Evolutionary conservation across 495 filamentous ascomycete genomes (phyloP).

Genomic region (Pyronema domesticum): DNA sequence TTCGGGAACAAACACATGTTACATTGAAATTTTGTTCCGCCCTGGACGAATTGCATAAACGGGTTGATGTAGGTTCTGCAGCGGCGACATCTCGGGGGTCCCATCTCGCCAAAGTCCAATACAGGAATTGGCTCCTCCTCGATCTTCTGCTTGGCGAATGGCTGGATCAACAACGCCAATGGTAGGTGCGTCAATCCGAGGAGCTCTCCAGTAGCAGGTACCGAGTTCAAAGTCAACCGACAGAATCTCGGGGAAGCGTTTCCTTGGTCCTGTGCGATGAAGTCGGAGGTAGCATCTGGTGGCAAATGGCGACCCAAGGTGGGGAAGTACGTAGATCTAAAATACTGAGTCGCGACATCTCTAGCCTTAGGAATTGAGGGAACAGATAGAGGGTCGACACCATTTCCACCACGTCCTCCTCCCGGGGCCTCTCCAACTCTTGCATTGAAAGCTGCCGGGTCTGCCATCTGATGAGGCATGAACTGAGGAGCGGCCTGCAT

Average conservation of each 20-base stretch:
- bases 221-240: conserved; percentile 76
- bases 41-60: conserved; percentile 91
- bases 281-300: conserved; percentile 76
- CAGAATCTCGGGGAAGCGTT: conserved; percentile 93
- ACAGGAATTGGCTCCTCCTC: conserved; percentile 82
- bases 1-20: conserved; percentile 98
- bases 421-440: conserved; percentile 29
- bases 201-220: conserved; percentile 68
- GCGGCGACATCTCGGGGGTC: conserved; percentile 80
- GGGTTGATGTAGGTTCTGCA: conserved; percentile 97
- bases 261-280: conserved; percentile 83
- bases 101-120: conserved; percentile 81
- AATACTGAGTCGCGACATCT: conserved; percentile 65
- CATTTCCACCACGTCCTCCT: conserved; percentile 40
- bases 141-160: conserved; percentile 62
- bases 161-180: conserved; percentile 75
- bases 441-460: conserved; percentile 40
- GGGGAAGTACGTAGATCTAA: conserved; percentile 70
- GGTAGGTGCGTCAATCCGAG: conserved; percentile 63
- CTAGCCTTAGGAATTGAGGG: conserved; percentile 78
- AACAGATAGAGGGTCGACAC: conserved; percentile 81
- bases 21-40: conserved; percentile 91
- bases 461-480: conserved; percentile 36
- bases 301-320: conserved; percentile 85
- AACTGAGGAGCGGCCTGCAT: conserved; percentile 41